Base-by-base conservation (phyloP, 805 yeast genomes). In the Suhomyces sp. region DNA sequence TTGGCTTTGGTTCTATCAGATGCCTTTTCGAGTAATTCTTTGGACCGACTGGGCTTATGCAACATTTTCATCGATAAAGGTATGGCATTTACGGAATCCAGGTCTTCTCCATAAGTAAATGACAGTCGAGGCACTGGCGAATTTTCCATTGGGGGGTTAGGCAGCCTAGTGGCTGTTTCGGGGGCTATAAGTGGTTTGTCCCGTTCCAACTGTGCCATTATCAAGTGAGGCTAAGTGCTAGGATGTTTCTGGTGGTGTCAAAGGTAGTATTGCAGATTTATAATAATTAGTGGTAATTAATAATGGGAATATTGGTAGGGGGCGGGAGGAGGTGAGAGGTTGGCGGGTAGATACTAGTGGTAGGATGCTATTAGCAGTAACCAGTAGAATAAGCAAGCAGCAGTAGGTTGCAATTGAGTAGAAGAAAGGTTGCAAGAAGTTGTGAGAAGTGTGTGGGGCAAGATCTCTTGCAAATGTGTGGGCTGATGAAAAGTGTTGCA, bases 11-110 rank as follows among this genome's bases (percentile, higher is more conserved):
- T 70, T 9, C 67, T 68, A 55, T 69, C 72, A 41, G 59, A 54
- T 0, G 75, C 71, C 54, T 66, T 60, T 8, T 65, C 62, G 40
- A 73, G 65, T 49, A 68, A 62, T 45, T 64, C 69, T 8, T 56
- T 54, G 4, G 77, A 64, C 41, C 79, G 56, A 24, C 70, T 59
- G 12, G 79, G 79, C 53, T 69, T 72, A 55, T 74, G 77, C 56
- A 74, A 67, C 54, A 72, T 67, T 48, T 66, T 64, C 62, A 74
- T 60, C 4, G 75, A 70, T 23, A 66, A 61, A 10, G 72, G 68
- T 12, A 57, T 51, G 12, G 29, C 15, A 44, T 51, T n/a, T 8
- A 55, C 50, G 8, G 29, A 29, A 45, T 51, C 12, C 52, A 53
- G 51, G 47, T 46, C 24, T 54, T 26, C 52, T 46, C 47, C 50